Conservation (phyloP, 2,329 filamentous ascomycete genomes). For the Apiospora malaysiana region DNA sequence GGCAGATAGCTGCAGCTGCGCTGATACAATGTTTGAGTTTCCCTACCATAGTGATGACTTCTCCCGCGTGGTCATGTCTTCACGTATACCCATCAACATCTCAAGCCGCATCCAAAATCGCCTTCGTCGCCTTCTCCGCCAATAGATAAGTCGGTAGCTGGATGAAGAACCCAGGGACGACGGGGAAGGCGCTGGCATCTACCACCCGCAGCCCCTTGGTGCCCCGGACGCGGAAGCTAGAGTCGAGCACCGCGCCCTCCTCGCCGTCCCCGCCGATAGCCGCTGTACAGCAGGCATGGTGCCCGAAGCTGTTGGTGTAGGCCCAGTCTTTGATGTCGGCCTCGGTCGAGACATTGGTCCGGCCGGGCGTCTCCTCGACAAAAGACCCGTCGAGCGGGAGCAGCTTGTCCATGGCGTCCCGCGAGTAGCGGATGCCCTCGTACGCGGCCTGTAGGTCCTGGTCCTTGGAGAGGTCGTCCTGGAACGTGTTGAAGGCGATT, state of each 20-base stretch:
- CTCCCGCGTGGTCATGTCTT: too few species aligned
- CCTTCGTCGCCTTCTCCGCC: constrained; percentile 24
- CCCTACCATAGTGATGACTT: too few species aligned
- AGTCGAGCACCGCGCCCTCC: constrained; percentile 22
- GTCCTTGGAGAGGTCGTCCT: constrained; percentile 25
- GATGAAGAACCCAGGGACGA: constrained; percentile 26
- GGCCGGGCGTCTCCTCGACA: constrained; percentile 26
- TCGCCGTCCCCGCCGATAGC: constrained; percentile 23
- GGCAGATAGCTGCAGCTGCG: too few species aligned
- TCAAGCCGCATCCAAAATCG: constrained; percentile 19
- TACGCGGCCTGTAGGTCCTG: constrained; percentile 29
- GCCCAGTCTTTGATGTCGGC: constrained; percentile 22
- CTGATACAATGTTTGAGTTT: too few species aligned
- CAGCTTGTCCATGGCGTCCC: constrained; percentile 28
- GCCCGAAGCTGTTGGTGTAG: constrained; percentile 24
- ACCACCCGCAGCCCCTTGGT: constrained; percentile 23
- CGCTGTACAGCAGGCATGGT: constrained; percentile 25
- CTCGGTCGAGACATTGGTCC: constrained; percentile 6
- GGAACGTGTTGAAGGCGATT: constrained; percentile 30
- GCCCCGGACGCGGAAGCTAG: constrained; percentile 22
- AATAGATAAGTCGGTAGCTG: constrained; percentile 22
- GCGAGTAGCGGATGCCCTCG: constrained; percentile 28
- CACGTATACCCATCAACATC: too few species aligned
- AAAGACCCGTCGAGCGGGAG: constrained; percentile 31
- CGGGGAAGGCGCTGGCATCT: constrained; percentile 24